Base-by-base conservation (phyloP, 495 filamentous ascomycete species). In the Neurospora hispaniola region DNA sequence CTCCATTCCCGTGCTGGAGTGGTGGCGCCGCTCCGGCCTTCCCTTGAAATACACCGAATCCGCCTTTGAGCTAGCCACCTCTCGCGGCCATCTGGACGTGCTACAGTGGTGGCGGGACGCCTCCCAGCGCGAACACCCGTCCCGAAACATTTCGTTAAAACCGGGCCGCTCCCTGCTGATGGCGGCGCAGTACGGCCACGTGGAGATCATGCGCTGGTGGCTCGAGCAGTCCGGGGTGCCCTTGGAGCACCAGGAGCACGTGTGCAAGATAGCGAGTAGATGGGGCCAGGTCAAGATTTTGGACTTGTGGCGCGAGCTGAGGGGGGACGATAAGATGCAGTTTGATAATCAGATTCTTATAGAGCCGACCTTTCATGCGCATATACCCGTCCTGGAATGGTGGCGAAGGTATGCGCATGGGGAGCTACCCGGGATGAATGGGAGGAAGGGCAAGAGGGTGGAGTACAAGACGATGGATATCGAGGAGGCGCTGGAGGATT, bases 391-490 rank as follows among this genome's bases (percentile, higher is more conserved):
- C 40, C 81, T 98, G 16, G 92, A 97, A 78, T 98, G 94, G 94
- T 98, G 94, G 94, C 92, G 91, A 73, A 81, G 83, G 69, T 92
- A 90, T 74, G 91, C 91, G 0, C 86, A 93, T 46, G 83, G 85
- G 10, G 80, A 85, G 74, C 73, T 85, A 27, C 81, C 81, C 0
- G 82, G 77, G 20, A 84, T 84, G 78, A 78, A 81, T 5, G 82
- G 84, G 4, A 72, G 78, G 6, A 81, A 82, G 62, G 78, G 82
- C 7, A 82, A 85, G 42, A 79, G 81, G 69, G 94, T 97, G 14
- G 93, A 97, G 80, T 98, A 97, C 79, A 95, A 94, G 82, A 96
- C 94, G 10, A 97, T 94, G 75, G 93, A 97, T 83, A 93, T 98
- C 74, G 94, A 97, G 79, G 94, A 97, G 82, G 94, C 94, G 11